Percentiles rank a stretch among this genome's conserved stretches.
Conservation (phyloP, 2,329 filamentous ascomycete species). For the Colletotrichum eremochloae region DNA sequence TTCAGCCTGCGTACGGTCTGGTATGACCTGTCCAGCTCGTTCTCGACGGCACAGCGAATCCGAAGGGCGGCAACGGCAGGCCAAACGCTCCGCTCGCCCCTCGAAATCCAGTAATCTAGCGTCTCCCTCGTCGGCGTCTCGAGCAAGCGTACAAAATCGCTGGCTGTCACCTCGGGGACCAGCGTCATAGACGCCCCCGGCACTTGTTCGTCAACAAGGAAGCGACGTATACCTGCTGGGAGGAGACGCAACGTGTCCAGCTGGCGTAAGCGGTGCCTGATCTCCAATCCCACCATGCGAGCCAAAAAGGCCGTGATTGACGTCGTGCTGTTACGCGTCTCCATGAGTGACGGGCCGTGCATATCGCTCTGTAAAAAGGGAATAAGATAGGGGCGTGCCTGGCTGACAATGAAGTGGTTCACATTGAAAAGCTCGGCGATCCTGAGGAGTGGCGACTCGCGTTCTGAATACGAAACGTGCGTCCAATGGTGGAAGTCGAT, state of each 20-base stretch:
- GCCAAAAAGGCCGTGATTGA: constrained; percentile 71
- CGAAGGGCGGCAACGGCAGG: constrained; percentile 86
- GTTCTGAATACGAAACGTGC: constrained; percentile 73
- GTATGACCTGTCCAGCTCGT: constrained; percentile 88
- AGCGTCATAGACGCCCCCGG: constrained; percentile 84
- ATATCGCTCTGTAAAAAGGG: constrained; percentile 87
- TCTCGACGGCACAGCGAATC: constrained; percentile 86
- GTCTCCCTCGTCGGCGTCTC: constrained; percentile 83
- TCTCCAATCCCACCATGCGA: constrained; percentile 79
- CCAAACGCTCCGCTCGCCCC: constrained; percentile 92
- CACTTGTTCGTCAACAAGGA: constrained; percentile 86
- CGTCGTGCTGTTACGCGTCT: constrained; percentile 69
- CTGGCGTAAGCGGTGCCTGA: constrained; percentile 85
- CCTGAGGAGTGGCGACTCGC: constrained; percentile 74
- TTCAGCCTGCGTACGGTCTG: constrained; percentile 78
- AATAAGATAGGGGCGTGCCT: constrained; percentile 89
- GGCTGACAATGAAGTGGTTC: constrained; percentile 95
- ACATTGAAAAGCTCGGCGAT: constrained; percentile 90
- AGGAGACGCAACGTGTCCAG: constrained; percentile 83
- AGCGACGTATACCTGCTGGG: constrained; percentile 76
- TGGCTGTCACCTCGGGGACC: constrained; percentile 80
- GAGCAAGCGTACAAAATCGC: constrained; percentile 83
- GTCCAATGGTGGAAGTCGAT: constrained; percentile 77
- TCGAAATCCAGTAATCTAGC: constrained; percentile 86
- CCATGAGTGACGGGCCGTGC: constrained; percentile 77